These are phyloP conservation scores for Linum trigynum DNA, from an alignment of 345 rosid species.

Conservation along the genomic window DNA sequence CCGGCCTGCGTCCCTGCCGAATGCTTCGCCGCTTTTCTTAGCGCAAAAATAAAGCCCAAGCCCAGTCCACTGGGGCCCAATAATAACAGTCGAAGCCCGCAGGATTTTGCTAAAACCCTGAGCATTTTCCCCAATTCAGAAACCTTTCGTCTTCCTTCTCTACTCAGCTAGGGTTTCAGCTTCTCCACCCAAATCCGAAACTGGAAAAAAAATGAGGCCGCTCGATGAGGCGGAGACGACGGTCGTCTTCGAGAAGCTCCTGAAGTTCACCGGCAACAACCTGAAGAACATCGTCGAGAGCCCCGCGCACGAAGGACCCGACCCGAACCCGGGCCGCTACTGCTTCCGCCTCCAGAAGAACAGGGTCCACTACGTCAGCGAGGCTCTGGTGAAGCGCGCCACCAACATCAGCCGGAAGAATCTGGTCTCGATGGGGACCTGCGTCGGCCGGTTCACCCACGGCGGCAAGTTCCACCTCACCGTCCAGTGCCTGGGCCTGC, in stretches of 20 bases:
- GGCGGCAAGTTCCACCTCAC: constrained; percentile 69
- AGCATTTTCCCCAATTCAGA: neutral
- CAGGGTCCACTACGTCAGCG: constrained; percentile 72
- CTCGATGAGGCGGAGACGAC: constrained; percentile 83
- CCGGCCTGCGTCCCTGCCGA: too few species aligned
- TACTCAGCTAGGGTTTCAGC: neutral
- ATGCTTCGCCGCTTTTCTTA: too few species aligned
- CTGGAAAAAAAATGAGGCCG: constrained; percentile 49
- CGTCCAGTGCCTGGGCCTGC: constrained; percentile 41
- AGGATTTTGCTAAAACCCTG: too few species aligned
- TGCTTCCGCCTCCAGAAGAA: constrained; percentile 88
- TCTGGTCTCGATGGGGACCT: constrained; percentile 60
- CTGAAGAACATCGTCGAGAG: constrained; percentile 84
- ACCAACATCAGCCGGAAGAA: constrained; percentile 58
- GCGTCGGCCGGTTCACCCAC: constrained; percentile 81
- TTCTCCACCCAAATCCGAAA: neutral
- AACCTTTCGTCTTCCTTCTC: neutral
- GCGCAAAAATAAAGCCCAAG: too few species aligned
- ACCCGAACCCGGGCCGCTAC: constrained; percentile 55
- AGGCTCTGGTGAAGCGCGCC: constrained; percentile 70
- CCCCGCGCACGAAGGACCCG: constrained; percentile 84
- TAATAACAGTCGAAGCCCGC: too few species aligned
- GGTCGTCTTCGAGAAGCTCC: constrained; percentile 73
- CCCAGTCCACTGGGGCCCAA: too few species aligned
- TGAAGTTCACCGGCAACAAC: constrained; percentile 74